These are phyloP conservation scores for Escallonia rubra DNA, from an alignment of 129 eudicot genomes.

Conservation along the genomic window DNA sequence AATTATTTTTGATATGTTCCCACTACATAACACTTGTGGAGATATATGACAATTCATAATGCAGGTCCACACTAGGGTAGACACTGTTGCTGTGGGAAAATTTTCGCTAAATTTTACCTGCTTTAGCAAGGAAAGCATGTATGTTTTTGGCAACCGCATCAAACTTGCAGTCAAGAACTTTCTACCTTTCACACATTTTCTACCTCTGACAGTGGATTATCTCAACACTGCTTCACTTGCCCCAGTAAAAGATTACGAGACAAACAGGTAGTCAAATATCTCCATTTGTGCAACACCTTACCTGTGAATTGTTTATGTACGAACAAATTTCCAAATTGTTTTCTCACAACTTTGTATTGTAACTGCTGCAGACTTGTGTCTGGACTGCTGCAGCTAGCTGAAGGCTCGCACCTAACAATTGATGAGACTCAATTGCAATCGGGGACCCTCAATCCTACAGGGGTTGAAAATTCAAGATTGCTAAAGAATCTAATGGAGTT, in stretches of 20 bases:
- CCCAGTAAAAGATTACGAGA: constrained; percentile 77
- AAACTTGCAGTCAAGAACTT: constrained; percentile 50
- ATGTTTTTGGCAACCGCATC: constrained; percentile 59
- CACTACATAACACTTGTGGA: too few relatives aligned
- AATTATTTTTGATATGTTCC: not conserved
- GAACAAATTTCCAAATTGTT: not conserved
- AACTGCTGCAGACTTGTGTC: constrained; percentile 54
- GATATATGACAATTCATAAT: constrained; percentile 1
- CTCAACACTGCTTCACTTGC: constrained; percentile 67
- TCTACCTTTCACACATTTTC: constrained; percentile 52
- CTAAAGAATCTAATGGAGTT: constrained; percentile 56
- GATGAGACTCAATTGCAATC: constrained; percentile 73
- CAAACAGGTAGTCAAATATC: constrained; percentile 54
- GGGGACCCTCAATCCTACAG: constrained; percentile 61
- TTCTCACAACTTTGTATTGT: constrained; percentile 7
- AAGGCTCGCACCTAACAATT: constrained; percentile 79
- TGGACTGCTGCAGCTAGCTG: constrained; percentile 79
- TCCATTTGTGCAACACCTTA: not conserved
- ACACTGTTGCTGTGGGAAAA: constrained; percentile 71
- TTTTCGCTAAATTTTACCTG: constrained; percentile 69
- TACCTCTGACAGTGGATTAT: constrained; percentile 63
- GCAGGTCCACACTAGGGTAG: constrained; percentile 83
- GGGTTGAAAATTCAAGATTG: constrained; percentile 66
- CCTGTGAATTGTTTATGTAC: too few relatives aligned
- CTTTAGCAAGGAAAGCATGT: constrained; percentile 53